A percentile compares a stretch with the other conserved stretches of the same genome.
These are phyloP conservation scores for Fusarium sp. DNA, from an alignment of 2,329 filamentous ascomycete genomes.

Conservation along the genomic window DNA sequence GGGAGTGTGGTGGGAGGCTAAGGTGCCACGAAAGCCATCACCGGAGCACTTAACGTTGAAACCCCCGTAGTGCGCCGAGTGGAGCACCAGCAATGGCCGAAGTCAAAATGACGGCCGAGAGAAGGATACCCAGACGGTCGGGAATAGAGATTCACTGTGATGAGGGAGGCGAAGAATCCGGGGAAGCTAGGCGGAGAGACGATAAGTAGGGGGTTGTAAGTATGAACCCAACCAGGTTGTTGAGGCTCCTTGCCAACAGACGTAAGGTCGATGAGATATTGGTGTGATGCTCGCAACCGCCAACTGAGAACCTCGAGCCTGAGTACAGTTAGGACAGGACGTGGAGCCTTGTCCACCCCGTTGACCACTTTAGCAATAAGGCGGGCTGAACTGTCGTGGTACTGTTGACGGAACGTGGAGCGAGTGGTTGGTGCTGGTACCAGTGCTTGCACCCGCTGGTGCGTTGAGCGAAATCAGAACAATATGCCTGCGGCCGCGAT, in stretches of 20 bases:
- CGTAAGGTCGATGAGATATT: conserved; percentile 35
- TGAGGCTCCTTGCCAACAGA: conserved; percentile 31
- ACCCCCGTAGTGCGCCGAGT: conserved; percentile 47
- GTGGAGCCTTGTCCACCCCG: conserved; percentile 37
- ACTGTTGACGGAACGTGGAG: conserved; percentile 39
- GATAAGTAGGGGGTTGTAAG: conserved; percentile 41
- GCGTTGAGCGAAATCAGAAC: conserved; percentile 41
- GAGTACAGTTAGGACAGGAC: conserved; percentile 32
- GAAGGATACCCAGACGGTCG: conserved; percentile 42
- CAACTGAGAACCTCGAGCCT: conserved; percentile 31
- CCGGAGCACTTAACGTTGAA: conserved; percentile 46
- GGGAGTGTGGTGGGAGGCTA: conserved; percentile 51
- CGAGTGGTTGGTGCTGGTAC: conserved; percentile 26
- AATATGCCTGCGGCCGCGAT: conserved; percentile 47
- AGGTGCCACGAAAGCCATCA: conserved; percentile 53
- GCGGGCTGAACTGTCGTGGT: conserved; percentile 41
- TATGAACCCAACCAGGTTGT: conserved; percentile 37
- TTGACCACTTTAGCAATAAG: conserved; percentile 32
- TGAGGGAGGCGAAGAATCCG: conserved; percentile 39
- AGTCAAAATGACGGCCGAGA: conserved; percentile 39
- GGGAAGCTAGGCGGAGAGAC: conserved; percentile 44
- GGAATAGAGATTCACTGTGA: conserved; percentile 37
- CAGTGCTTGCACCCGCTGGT: conserved; percentile 29
- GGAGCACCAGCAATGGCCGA: conserved; percentile 44
- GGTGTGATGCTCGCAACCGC: conserved; percentile 41